Conservation (phyloP, 202 grass and related monocot species). For the Elaeis oleifera region DNA sequence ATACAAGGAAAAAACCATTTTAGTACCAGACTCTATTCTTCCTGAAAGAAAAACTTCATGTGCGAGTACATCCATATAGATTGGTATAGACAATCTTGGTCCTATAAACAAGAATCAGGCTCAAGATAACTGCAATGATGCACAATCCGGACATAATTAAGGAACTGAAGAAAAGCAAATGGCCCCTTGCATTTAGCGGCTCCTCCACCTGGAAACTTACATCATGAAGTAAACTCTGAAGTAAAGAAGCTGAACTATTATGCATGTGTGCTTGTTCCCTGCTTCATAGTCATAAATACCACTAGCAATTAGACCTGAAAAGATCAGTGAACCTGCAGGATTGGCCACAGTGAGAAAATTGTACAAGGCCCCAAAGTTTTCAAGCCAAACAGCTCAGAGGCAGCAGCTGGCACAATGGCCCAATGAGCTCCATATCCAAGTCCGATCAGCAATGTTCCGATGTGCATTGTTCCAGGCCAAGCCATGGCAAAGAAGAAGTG, state of each 20-base stretch:
- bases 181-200: slow-evolving; percentile 42
- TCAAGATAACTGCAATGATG: slow-evolving; percentile 51
- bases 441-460: too few species aligned
- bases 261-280: slow-evolving; percentile 43
- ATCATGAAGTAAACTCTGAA: slow-evolving; percentile 11
- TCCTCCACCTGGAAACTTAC: slow-evolving; percentile 19
- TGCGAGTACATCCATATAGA: slow-evolving; percentile 40
- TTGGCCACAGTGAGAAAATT: slow-evolving; percentile 70
- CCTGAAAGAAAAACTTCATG: slow-evolving; percentile 30
- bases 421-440: slow-evolving; percentile 26
- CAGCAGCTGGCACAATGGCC: slow-evolving; percentile 3
- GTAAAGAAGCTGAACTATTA: slow-evolving; percentile 22
- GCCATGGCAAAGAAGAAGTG: too few species aligned
- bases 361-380: neutral
- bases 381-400: slow-evolving; percentile 5
- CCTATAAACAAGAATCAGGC: slow-evolving; percentile 55
- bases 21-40: too few species aligned
- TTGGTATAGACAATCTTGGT: slow-evolving; percentile 63
- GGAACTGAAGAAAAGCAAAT: slow-evolving; percentile 70
- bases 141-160: slow-evolving; percentile 85
- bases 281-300: slow-evolving; percentile 80
- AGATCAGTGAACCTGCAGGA: slow-evolving; percentile 73
- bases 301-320: slow-evolving; percentile 79
- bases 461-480: too few species aligned
- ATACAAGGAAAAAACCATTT: too few species aligned